Percentiles rank a stretch among this genome's conserved stretches.
Evolutionary conservation across 306 rosid species (phyloP).

Genomic region (Begonia fuchsioides): DNA sequence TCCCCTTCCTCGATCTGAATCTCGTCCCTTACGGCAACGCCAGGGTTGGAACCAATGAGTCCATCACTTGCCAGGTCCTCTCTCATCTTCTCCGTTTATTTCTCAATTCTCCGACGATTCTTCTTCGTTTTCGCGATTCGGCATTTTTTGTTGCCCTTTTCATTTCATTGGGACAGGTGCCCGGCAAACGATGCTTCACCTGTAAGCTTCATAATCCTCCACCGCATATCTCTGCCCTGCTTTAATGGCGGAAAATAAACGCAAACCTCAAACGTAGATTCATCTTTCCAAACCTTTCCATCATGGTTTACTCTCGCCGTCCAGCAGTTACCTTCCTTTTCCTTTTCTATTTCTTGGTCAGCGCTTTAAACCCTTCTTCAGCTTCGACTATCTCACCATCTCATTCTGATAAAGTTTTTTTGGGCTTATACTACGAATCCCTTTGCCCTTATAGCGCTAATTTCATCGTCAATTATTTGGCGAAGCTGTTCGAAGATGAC

Average conservation of each 20-base stretch:
- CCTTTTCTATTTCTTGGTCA: slow-evolving; percentile 12
- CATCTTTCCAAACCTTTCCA: background rate
- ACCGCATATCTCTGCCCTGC: too few relatives aligned
- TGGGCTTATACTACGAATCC: slow-evolving; percentile 67
- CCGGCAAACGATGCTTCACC: too few relatives aligned
- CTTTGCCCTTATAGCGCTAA: slow-evolving; percentile 63
- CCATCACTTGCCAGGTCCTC: slow-evolving; percentile 24
- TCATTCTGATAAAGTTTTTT: slow-evolving; percentile 39
- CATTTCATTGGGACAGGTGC: too few relatives aligned
- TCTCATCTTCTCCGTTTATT: slow-evolving; percentile 1
- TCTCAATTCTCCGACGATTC: background rate
- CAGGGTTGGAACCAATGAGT: slow-evolving; percentile 8
- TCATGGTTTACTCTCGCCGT: slow-evolving; percentile 25
- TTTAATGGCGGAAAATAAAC: slow-evolving; percentile 3
- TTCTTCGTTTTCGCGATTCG: too few relatives aligned
- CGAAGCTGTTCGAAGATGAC: slow-evolving; percentile 40
- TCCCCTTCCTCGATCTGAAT: slow-evolving; percentile 13
- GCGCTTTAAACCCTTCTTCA: slow-evolving; percentile 14
- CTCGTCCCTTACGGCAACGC: slow-evolving; percentile 28
- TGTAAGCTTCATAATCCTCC: too few relatives aligned
- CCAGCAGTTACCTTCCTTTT: slow-evolving; percentile 3
- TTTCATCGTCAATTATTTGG: slow-evolving; percentile 48
- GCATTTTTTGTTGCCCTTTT: too few relatives aligned
- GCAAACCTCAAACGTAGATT: background rate
- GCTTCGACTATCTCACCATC: slow-evolving; percentile 8